phyloP scores from a whole-genome alignment of 345 rosid species.

The Salix dunnii region DNA sequence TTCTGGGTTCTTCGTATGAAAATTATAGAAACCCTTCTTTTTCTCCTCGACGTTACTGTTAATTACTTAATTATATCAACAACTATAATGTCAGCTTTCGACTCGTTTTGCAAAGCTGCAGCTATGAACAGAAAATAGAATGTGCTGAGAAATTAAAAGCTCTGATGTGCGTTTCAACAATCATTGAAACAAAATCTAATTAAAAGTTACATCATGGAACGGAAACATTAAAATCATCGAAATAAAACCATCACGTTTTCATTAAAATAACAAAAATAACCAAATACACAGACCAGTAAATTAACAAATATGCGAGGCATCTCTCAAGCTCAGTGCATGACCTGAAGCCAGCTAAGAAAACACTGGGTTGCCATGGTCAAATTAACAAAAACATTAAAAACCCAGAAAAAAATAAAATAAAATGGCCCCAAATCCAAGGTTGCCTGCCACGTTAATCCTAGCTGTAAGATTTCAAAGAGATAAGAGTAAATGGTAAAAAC shows the following conservation, averaged over 20 bases:
- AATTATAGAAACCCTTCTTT: neutral
- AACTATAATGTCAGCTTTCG: no score
- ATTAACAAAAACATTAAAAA: neutral
- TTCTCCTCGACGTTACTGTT: neutral
- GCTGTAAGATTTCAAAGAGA: slow-evolving; percentile 18
- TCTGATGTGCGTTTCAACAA: neutral
- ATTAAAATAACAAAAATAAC: no score
- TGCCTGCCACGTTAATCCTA: slow-evolving; percentile 33
- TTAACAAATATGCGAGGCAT: neutral
- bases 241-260: neutral
- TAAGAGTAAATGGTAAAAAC: no score
- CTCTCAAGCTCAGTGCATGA: neutral
- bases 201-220: no score
- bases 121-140: no score
- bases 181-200: no score
- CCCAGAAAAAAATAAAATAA: neutral
- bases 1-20: neutral
- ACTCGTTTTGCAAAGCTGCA: no score
- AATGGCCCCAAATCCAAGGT: slow-evolving; percentile 26
- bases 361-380: neutral
- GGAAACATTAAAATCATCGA: neutral
- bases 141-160: no score
- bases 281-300: neutral
- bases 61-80: neutral
- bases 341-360: neutral